A percentile compares a stretch with the other conserved stretches of the same genome.
Conservation (phyloP, 1,139 yeast genomes). For the Sugiyamaella sp. region DNA sequence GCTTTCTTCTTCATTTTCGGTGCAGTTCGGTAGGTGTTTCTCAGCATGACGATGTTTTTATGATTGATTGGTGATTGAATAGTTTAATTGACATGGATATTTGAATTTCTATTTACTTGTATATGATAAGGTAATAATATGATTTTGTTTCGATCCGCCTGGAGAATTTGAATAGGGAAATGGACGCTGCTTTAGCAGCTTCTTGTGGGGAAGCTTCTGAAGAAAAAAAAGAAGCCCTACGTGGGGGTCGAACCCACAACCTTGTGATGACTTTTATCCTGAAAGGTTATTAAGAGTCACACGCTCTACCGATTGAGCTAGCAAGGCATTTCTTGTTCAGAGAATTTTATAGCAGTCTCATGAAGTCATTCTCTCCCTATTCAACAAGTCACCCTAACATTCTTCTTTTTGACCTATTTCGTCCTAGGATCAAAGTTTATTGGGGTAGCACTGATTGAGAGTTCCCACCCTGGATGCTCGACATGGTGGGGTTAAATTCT, state of each 20-base stretch:
- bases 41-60: neutral
- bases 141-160: neutral
- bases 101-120: neutral
- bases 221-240: neutral
- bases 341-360: too few relatives aligned
- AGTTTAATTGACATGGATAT: constrained; percentile 2
- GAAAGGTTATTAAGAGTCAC: neutral
- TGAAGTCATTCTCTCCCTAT: too few relatives aligned
- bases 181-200: too few relatives aligned
- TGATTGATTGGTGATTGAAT: constrained; percentile 3
- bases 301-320: constrained; percentile 4
- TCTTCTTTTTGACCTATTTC: too few relatives aligned
- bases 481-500: too few relatives aligned
- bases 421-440: too few relatives aligned
- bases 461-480: too few relatives aligned
- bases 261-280: neutral
- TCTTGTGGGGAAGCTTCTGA: neutral
- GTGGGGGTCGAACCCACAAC: constrained; percentile 4
- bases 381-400: too few relatives aligned
- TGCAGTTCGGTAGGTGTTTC: constrained; percentile 3
- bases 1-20: neutral
- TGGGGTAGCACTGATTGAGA: too few relatives aligned
- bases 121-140: neutral
- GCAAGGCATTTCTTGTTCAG: constrained; percentile 6
- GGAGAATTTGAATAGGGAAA: too few relatives aligned